A percentile compares a stretch with the other conserved stretches of the same genome.
Conservation (phyloP, 2,329 filamentous ascomycete genomes). For the Metarhizium robertsii region DNA sequence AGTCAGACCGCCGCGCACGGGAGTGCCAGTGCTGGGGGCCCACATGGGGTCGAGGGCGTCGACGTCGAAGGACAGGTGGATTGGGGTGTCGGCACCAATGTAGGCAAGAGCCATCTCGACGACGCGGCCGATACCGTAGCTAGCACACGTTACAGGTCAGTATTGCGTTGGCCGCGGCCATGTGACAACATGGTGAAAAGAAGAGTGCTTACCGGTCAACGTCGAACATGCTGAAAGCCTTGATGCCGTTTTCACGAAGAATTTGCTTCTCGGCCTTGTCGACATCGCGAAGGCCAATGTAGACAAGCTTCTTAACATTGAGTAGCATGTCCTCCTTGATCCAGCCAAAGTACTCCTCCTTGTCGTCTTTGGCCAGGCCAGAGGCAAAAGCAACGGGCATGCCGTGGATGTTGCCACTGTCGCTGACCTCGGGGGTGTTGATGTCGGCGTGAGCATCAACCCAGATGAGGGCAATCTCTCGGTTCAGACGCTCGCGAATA, state of each 20-base stretch:
- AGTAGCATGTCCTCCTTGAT: conserved; percentile 60
- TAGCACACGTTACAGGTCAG: conserved; percentile 22
- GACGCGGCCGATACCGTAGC: conserved; percentile 86
- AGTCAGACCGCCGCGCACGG: conserved; percentile 86
- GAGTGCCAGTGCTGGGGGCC: conserved; percentile 92
- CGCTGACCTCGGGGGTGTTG: conserved; percentile 87
- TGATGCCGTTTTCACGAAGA: conserved; percentile 78
- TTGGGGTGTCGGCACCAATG: conserved; percentile 88
- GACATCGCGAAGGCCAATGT: conserved; percentile 91
- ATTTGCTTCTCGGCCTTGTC: conserved; percentile 92
- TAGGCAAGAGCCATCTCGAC: conserved; percentile 98
- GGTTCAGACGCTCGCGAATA: conserved; percentile 67
- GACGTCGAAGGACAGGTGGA: conserved; percentile 95
- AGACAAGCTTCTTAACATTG: conserved; percentile 79
- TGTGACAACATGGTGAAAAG: neutral
- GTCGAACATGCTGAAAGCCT: conserved; percentile 97
- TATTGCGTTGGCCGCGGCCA: neutral
- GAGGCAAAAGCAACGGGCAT: conserved; percentile 95
- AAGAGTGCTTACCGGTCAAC: conserved; percentile 62
- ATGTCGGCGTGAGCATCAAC: conserved; percentile 98
- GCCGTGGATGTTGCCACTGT: conserved; percentile 89
- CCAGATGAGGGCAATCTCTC: conserved; percentile 94
- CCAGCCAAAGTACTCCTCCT: conserved; percentile 84
- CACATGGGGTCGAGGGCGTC: conserved; percentile 93
- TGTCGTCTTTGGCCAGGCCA: conserved; percentile 68